Percentiles rank a stretch among this genome's conserved stretches.
Conservation (phyloP, 2,329 filamentous ascomycete species). For the Colletotrichum simmondsii region DNA sequence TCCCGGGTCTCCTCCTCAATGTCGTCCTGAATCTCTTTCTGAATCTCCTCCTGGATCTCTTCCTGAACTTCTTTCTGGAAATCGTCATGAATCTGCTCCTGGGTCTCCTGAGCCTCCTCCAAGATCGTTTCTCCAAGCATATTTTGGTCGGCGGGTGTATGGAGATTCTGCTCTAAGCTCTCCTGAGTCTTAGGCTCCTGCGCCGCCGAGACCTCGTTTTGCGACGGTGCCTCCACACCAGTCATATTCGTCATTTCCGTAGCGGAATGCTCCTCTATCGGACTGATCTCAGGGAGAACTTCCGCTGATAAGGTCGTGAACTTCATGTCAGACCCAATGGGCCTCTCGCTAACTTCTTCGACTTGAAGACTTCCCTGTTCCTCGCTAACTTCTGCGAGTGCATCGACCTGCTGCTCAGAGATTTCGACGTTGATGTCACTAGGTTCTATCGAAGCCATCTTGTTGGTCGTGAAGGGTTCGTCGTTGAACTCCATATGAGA, state of each 20-base stretch:
- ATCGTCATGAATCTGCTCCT: neutral
- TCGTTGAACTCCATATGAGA: neutral
- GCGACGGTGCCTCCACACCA: neutral
- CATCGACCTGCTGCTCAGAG: neutral
- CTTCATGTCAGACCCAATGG: neutral
- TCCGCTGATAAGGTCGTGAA: neutral
- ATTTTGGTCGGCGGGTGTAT: neutral
- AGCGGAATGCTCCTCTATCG: neutral
- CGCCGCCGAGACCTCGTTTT: neutral
- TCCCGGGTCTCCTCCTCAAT: too few relatives aligned
- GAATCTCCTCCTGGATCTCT: too few relatives aligned
- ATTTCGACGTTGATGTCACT: too few relatives aligned
- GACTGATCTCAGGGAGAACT: neutral
- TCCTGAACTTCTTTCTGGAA: neutral
- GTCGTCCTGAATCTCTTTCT: too few relatives aligned
- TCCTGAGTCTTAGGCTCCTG: neutral
- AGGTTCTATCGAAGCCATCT: neutral
- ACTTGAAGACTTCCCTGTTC: neutral
- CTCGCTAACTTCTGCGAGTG: neutral
- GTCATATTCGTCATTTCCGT: neutral
- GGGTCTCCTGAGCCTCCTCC: neutral
- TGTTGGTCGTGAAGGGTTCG: neutral
- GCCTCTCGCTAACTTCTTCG: neutral
- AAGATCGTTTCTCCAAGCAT: neutral
- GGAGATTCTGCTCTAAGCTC: neutral